Conservation (phyloP, 192 early-diverging fungal genomes). For the Backusella westeae region DNA sequence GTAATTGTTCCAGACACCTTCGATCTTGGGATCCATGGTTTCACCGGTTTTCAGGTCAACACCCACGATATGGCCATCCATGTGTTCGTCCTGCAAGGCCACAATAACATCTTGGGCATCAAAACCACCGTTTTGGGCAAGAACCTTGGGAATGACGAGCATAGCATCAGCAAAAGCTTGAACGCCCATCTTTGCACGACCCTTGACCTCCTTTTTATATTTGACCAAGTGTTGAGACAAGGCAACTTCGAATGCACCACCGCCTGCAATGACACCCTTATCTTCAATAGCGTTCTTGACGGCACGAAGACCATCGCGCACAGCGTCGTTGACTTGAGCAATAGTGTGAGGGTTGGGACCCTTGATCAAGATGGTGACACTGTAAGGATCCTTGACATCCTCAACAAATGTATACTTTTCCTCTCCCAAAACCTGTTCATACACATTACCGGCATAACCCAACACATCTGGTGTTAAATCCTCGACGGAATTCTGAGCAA, state of each 20-base stretch:
- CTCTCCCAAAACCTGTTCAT: slow-evolving; percentile 95
- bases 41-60: slow-evolving; percentile 94
- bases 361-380: slow-evolving; percentile 93
- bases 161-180: slow-evolving; percentile 97
- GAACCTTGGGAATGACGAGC: slow-evolving; percentile 94
- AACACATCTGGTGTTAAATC: slow-evolving; percentile 83
- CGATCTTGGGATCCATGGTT: slow-evolving; percentile 83
- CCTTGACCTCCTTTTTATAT: slow-evolving; percentile 88
- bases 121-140: slow-evolving; percentile 94
- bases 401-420: slow-evolving; percentile 99
- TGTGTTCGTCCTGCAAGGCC: slow-evolving; percentile 87
- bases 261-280: slow-evolving; percentile 83
- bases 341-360: slow-evolving; percentile 93
- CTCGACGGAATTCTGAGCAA: slow-evolving; percentile 97
- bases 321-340: slow-evolving; percentile 94
- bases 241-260: slow-evolving; percentile 95
- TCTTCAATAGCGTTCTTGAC: slow-evolving; percentile 99
- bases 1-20: slow-evolving; percentile 99
- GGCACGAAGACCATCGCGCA: slow-evolving; percentile 96
- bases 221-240: slow-evolving; percentile 79
- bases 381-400: slow-evolving; percentile 86
- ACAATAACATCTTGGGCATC: slow-evolving; percentile 97
- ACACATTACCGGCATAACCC: slow-evolving; percentile 89
- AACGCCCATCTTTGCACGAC: slow-evolving; percentile 93
- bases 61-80: slow-evolving; percentile 88